Conservation (phyloP, 257 asterid species). For the Nicotiana benthamiana region DNA sequence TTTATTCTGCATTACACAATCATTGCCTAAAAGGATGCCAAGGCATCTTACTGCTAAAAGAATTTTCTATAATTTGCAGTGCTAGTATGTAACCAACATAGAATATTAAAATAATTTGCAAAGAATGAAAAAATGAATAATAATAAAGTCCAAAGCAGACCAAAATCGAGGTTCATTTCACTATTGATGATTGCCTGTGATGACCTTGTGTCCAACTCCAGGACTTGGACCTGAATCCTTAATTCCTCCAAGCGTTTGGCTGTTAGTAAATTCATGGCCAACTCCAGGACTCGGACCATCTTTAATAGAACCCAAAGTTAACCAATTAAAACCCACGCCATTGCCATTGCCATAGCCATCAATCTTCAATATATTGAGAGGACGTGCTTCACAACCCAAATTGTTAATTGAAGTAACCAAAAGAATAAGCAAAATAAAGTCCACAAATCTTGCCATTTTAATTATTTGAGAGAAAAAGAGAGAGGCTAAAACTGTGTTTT, state of each 20-base stretch:
- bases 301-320: slow-evolving; percentile 3
- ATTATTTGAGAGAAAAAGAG: neutral
- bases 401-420: slow-evolving; percentile 10
- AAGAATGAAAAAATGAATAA: neutral
- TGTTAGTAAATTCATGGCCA: neutral
- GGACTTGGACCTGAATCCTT: slow-evolving; percentile 17
- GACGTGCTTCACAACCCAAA: slow-evolving; percentile 24
- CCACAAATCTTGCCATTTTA: neutral
- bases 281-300: slow-evolving; percentile 4
- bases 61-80: neutral
- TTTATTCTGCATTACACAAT: neutral
- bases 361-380: slow-evolving; percentile 10
- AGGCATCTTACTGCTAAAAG: neutral
- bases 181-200: neutral
- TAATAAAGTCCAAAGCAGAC: neutral
- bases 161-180: neutral
- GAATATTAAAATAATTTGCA: neutral
- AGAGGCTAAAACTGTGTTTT: neutral
- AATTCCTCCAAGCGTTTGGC: neutral
- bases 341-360: no score
- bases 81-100: neutral
- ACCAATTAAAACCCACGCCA: neutral
- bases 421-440: slow-evolving; percentile 3
- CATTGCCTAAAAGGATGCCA: neutral
- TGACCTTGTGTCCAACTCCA: slow-evolving; percentile 3